phyloP scores from a whole-genome alignment of 2,329 filamentous ascomycete genomes.

The Verticillium zaregamsianum region DNA sequence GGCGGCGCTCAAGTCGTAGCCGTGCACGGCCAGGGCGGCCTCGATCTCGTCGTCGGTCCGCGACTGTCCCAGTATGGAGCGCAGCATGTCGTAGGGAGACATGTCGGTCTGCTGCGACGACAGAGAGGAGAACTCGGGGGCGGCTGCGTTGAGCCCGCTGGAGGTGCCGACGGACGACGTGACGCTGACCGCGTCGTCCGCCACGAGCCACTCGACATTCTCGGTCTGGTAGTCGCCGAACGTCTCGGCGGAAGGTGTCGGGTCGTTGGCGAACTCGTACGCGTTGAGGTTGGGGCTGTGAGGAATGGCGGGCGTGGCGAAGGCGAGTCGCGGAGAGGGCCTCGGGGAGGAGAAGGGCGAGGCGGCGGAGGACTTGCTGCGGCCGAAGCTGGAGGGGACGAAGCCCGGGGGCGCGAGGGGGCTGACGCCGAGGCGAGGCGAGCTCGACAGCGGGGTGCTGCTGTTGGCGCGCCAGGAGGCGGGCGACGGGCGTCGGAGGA shows the following conservation, averaged over 20 bases:
- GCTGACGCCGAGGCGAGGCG: slow-evolving; percentile 75
- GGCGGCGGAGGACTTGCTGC: slow-evolving; percentile 71
- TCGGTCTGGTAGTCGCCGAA: slow-evolving; percentile 90
- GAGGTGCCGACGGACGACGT: slow-evolving; percentile 68
- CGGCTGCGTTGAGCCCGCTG: slow-evolving; percentile 71
- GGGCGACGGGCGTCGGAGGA: slow-evolving; percentile 85
- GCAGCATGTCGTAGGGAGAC: slow-evolving; percentile 96
- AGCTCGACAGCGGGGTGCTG: slow-evolving; percentile 76
- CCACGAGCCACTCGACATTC: slow-evolving; percentile 95
- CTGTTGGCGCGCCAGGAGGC: slow-evolving; percentile 85
- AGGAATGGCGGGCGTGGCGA: slow-evolving; percentile 85
- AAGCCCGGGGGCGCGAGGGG: slow-evolving; percentile 84
- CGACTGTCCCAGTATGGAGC: slow-evolving; percentile 86
- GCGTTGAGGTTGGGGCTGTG: slow-evolving; percentile 92
- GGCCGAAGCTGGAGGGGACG: slow-evolving; percentile 70
- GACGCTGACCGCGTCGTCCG: slow-evolving; percentile 77
- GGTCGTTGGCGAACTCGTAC: slow-evolving; percentile 86
- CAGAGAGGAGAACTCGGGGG: slow-evolving; percentile 67
- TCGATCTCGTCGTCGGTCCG: slow-evolving; percentile 94
- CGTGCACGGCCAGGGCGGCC: slow-evolving; percentile 79
- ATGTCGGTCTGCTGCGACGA: slow-evolving; percentile 74
- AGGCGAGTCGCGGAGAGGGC: slow-evolving; percentile 84
- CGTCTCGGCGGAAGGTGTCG: slow-evolving; percentile 74
- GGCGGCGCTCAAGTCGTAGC: slow-evolving; percentile 90
- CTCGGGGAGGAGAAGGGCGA: slow-evolving; percentile 94